phyloP scores from a whole-genome alignment of 106 monocot species.

The Hemerocallis citrina region DNA sequence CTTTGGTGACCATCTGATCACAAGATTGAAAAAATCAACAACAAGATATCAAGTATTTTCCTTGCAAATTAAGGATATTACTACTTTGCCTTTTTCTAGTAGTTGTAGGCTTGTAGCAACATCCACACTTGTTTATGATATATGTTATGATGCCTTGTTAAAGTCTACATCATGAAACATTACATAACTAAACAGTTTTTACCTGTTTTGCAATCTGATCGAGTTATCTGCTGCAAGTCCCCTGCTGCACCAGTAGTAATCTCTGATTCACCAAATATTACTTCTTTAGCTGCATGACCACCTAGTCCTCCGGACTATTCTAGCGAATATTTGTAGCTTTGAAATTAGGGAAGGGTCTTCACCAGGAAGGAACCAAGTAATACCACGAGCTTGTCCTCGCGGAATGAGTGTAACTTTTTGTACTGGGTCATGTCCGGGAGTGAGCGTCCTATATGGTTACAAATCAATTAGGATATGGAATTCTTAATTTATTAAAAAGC shows the following conservation, averaged over 20 bases:
- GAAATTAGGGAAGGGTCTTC: slow-evolving; percentile 54
- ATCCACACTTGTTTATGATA: not conserved
- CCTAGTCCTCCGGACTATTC: slow-evolving; percentile 67
- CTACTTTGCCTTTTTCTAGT: not conserved
- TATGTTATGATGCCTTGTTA: not conserved
- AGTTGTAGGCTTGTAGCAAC: not conserved
- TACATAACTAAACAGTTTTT: not conserved
- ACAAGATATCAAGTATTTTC: not conserved
- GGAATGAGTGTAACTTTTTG: slow-evolving; percentile 66
- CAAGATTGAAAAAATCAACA: not conserved
- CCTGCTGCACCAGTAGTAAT: slow-evolving; percentile 73
- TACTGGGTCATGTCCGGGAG: slow-evolving; percentile 61
- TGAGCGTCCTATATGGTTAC: slow-evolving; percentile 41
- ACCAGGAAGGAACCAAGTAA: slow-evolving; percentile 64
- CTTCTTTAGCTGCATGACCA: slow-evolving; percentile 59
- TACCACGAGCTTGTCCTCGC: slow-evolving; percentile 57
- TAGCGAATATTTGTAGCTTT: slow-evolving; percentile 55
- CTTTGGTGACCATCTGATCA: slow-evolving; percentile 56
- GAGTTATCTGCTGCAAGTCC: slow-evolving; percentile 59
- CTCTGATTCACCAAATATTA: slow-evolving; percentile 60
- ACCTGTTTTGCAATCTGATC: slow-evolving; percentile 59
- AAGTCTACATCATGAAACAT: not conserved
- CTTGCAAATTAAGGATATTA: not conserved
- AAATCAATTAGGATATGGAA: not conserved
- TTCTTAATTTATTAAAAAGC: too few species aligned